Evolutionary conservation across 2,329 filamentous ascomycete species (phyloP).

Genomic region (Gyromitra esculenta): DNA sequence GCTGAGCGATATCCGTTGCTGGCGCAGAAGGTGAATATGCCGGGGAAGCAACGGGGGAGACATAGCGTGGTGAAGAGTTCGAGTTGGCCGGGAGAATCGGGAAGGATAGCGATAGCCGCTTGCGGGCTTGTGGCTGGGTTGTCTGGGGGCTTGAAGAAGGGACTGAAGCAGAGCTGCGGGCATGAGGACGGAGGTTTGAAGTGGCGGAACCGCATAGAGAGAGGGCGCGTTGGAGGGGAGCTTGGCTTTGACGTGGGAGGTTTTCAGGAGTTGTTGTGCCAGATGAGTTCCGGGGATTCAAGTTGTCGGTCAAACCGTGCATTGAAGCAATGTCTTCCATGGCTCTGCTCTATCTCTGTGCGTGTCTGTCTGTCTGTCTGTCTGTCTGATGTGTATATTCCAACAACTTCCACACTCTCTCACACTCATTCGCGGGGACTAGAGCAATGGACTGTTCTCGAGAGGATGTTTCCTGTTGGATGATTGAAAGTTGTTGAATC

Average conservation of each 20-base stretch:
- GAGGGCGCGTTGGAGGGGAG: slow-evolving; percentile 25
- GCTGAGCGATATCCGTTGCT: slow-evolving; percentile 61
- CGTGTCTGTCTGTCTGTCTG: neutral
- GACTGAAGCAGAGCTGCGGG: slow-evolving; percentile 34
- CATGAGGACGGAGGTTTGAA: slow-evolving; percentile 15
- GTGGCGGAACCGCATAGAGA: slow-evolving; percentile 20
- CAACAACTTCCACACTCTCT: neutral
- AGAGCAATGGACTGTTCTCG: neutral
- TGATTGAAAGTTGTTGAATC: slow-evolving; percentile 11
- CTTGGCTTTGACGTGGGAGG: slow-evolving; percentile 8
- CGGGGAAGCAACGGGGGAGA: slow-evolving; percentile 63
- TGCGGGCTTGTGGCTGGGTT: slow-evolving; percentile 56
- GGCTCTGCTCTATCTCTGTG: neutral
- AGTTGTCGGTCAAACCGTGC: slow-evolving; percentile 15
- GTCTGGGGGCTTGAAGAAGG: slow-evolving; percentile 31
- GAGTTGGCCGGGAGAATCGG: slow-evolving; percentile 69
- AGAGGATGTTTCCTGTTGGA: slow-evolving; percentile 25
- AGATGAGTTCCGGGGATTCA: slow-evolving; percentile 7
- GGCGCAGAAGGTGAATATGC: slow-evolving; percentile 65
- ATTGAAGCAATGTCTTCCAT: slow-evolving; percentile 51
- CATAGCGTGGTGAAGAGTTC: slow-evolving; percentile 65
- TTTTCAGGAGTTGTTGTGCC: slow-evolving; percentile 38
- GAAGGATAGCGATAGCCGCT: slow-evolving; percentile 70
- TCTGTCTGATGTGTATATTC: slow-evolving; percentile 2
- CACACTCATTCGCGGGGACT: slow-evolving; percentile 10